phyloP scores from a whole-genome alignment of 306 rosid genomes.

The Quercus rubra region DNA sequence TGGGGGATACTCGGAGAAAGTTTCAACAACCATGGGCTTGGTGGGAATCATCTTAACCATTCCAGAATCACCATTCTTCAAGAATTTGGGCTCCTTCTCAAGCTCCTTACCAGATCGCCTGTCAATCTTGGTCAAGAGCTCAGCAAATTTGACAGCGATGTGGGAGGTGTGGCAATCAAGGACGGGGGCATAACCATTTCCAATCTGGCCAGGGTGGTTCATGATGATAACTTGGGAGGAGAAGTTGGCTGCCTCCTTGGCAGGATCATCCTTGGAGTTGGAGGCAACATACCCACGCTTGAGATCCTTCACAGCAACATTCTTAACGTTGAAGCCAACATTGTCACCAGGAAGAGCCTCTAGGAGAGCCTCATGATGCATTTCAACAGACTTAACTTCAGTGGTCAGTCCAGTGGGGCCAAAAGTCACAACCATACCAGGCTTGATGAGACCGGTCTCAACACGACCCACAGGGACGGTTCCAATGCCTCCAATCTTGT shows the following conservation, averaged over 20 bases:
- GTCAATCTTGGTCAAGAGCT: conserved; percentile 80
- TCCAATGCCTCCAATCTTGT: conserved; percentile 97
- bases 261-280: conserved; percentile 91
- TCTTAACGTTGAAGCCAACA: conserved; percentile 91
- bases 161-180: conserved; percentile 89
- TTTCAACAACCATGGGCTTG: conserved; percentile 92
- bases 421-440: conserved; percentile 70
- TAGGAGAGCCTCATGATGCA: conserved; percentile 80
- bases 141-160: conserved; percentile 81
- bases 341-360: conserved; percentile 92
- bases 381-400: conserved; percentile 88
- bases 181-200: conserved; percentile 87
- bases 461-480: conserved; percentile 96
- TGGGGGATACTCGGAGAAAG: conserved; percentile 78
- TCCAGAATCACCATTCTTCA: conserved; percentile 93
- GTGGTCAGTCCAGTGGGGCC: conserved; percentile 75
- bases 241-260: conserved; percentile 89
- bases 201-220: conserved; percentile 96
- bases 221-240: conserved; percentile 84
- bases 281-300: conserved; percentile 94
- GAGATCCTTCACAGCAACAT: conserved; percentile 91
- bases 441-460: conserved; percentile 75
- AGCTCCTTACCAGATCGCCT: conserved; percentile 88
- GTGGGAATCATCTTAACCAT: conserved; percentile 84
- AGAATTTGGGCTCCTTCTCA: conserved; percentile 85